These are phyloP conservation scores for Penicillium carneum DNA, from an alignment of 2,329 filamentous ascomycete species.

Conservation along the genomic window DNA sequence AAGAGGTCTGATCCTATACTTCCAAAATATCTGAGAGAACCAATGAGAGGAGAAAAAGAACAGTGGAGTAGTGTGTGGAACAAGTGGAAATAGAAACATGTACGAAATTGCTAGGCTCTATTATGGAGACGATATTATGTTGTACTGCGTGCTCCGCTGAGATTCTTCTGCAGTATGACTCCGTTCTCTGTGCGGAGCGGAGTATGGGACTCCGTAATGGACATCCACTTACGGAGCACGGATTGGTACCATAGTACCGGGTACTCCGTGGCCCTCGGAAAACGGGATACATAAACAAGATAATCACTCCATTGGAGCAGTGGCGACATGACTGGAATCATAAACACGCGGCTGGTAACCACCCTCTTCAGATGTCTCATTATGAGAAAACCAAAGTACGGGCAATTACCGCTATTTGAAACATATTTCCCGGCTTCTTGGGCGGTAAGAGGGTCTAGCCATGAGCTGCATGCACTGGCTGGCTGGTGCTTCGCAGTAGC, in stretches of 20 bases:
- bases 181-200: too few species aligned
- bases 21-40: not conserved
- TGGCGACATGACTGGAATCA: not conserved
- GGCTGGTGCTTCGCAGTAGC: slow-evolving; percentile 14
- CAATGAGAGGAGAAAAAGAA: not conserved
- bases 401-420: not conserved
- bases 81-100: not conserved
- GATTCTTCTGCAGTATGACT: too few species aligned
- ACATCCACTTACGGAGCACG: not conserved
- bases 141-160: not conserved
- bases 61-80: not conserved
- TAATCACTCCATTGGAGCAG: not conserved
- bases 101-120: too few species aligned
- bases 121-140: too few species aligned
- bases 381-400: slow-evolving; percentile 10
- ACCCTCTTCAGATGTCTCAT: not conserved
- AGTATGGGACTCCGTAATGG: not conserved
- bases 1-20: not conserved
- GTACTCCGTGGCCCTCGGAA: not conserved
- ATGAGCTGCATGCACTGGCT: slow-evolving; percentile 23
- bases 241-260: slow-evolving; percentile 1
- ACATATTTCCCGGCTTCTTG: slow-evolving; percentile 15
- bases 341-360: not conserved
- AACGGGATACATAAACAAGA: not conserved
- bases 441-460: slow-evolving; percentile 28